phyloP scores from a whole-genome alignment of 2,329 filamentous ascomycete species.

The Aspergillus sp. region DNA sequence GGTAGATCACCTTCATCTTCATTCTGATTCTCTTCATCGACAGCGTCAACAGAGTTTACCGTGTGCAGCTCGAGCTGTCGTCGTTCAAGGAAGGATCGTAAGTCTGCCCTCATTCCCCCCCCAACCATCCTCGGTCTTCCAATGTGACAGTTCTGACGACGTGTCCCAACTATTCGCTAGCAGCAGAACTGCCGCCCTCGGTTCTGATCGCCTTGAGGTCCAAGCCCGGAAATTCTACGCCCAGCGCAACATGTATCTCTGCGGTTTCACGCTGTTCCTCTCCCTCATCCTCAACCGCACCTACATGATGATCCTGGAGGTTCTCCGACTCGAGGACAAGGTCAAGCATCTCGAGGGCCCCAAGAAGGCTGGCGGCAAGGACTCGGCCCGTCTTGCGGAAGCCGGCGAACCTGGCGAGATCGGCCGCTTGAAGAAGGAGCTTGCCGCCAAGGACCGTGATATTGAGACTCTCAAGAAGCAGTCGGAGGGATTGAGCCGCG shows the following conservation, averaged over 20 bases:
- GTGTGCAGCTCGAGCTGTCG: slow-evolving; percentile 81
- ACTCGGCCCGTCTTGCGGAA: slow-evolving; percentile 60
- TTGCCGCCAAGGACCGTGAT: slow-evolving; percentile 68
- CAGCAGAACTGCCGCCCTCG: slow-evolving; percentile 60
- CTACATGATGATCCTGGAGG: slow-evolving; percentile 92
- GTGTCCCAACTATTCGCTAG: background rate
- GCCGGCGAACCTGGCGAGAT: slow-evolving; percentile 65
- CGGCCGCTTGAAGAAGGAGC: slow-evolving; percentile 63
- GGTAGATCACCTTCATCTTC: slow-evolving; percentile 93
- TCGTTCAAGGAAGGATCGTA: slow-evolving; percentile 58
- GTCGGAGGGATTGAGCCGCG: slow-evolving; percentile 67
- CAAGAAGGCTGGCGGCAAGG: slow-evolving; percentile 51
- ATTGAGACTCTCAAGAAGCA: slow-evolving; percentile 89
- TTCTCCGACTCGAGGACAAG: slow-evolving; percentile 85
- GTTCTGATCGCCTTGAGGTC: slow-evolving; percentile 92
- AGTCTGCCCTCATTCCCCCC: slow-evolving; percentile 15
- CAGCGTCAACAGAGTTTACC: slow-evolving; percentile 91
- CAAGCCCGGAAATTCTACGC: slow-evolving; percentile 99
- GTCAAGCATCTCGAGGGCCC: slow-evolving; percentile 72
- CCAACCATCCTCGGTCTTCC: slow-evolving; percentile 5
- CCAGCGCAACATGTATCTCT: slow-evolving; percentile 99
- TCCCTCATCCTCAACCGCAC: slow-evolving; percentile 96
- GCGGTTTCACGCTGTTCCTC: slow-evolving; percentile 97
- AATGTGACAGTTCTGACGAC: slow-evolving; percentile 2
- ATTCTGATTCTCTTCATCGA: slow-evolving; percentile 97